Evolutionary conservation across 2,329 filamentous ascomycete genomes (phyloP), one percentile per base, ranked within the genome.

Genomic region (Nothophoma quercina): DNA sequence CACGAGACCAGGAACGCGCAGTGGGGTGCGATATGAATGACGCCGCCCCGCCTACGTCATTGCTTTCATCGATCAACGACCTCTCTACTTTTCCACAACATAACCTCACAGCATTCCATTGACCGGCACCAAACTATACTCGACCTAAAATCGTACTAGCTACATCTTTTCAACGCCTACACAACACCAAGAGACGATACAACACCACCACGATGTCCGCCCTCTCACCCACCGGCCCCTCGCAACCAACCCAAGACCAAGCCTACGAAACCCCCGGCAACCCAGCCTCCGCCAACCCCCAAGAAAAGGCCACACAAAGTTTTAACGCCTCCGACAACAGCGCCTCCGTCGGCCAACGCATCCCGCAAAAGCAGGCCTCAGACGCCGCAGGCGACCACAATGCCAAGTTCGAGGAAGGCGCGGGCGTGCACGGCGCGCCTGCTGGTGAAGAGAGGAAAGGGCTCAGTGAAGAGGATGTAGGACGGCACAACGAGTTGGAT

Each of bases 181-280:
- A 25, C 22, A 18, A 30, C 45, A 30, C n/a, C n/a, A n/a, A n/a
- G 39, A 15, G 40, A 39, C 29, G 28, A 49, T 28, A 29, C 25
- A 40, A 45, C n/a, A 50, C 41, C 39, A 51, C 42, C 46, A 67
- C 28, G 19, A 78, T 76, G 70, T 73, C 74, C 25, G 72, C 63
- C 45, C 71, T 78, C 57, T 66, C 75, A 53, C 76, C 77, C 41
- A 65, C 63, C 29, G 76, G 71, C 28, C 71, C 75, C 22, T 75
- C 77, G 22, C 79, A 82, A 60, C 79, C 79, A 15, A 69, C 72
- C 39, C 68, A 70, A 23, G 46, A 73, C 54, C 69, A 78, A 61
- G 78, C 75, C 45, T 81, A 81, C 74, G 73, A 73, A 10, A 78
- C 77, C 2, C 65, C 75, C 2, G 76, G 75, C 57, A 82, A 82